phyloP scores from a whole-genome alignment of 2,329 filamentous ascomycete species.

The Colletotrichum noveboracense region DNA sequence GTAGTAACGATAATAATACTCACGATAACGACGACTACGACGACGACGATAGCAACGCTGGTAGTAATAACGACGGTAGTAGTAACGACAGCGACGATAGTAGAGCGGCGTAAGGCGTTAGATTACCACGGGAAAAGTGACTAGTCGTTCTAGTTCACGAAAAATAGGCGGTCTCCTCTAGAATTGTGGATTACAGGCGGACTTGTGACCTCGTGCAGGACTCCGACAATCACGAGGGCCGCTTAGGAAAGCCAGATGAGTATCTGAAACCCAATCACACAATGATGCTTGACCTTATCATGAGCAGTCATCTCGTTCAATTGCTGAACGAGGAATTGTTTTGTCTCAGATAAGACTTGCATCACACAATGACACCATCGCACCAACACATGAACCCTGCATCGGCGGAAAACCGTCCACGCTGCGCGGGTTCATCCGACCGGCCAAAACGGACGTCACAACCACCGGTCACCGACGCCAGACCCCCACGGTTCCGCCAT shows the following conservation, averaged over 20 bases:
- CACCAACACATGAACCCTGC: background rate
- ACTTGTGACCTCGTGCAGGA: background rate
- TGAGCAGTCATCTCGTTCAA: background rate
- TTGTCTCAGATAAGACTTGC: background rate
- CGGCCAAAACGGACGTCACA: background rate
- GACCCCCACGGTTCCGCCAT: background rate
- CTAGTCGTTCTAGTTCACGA: too few species aligned
- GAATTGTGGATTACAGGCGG: background rate
- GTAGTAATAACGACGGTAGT: too few species aligned
- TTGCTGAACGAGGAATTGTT: background rate
- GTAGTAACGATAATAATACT: too few species aligned
- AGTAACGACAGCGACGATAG: too few species aligned
- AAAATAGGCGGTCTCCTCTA: background rate
- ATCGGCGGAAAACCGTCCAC: background rate
- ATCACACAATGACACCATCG: background rate
- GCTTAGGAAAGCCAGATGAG: background rate
- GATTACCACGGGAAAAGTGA: rapidly evolving
- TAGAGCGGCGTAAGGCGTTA: too few species aligned
- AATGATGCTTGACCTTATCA: background rate
- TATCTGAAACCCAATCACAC: background rate
- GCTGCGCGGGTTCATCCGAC: background rate
- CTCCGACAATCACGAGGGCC: background rate
- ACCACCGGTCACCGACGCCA: background rate
- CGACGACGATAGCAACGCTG: too few species aligned
- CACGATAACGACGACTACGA: too few species aligned